A percentile compares a stretch with the other conserved stretches of the same genome.
Evolutionary conservation across 345 rosid species (phyloP).

Genomic region (Populus ilicifolia): DNA sequence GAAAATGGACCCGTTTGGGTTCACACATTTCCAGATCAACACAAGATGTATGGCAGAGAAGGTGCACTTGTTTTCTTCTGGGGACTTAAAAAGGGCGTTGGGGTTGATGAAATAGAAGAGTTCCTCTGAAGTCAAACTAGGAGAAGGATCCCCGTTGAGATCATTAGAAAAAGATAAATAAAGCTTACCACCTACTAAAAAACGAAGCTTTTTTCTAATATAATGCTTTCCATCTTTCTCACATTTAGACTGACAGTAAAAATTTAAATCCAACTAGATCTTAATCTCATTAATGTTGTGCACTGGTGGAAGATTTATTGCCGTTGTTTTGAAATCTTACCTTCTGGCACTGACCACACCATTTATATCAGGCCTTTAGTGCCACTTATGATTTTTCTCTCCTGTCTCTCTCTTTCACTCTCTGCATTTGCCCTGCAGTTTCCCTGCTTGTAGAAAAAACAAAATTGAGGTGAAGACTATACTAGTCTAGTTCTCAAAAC

Average conservation of each 20-base stretch:
- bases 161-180: neutral
- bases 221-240: neutral
- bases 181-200: neutral
- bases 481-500: neutral
- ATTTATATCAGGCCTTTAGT: constrained; percentile 23
- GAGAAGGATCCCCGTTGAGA: neutral
- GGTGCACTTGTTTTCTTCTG: neutral
- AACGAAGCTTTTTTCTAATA: neutral
- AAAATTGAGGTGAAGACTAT: constrained; percentile 3
- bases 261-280: neutral
- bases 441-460: neutral
- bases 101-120: constrained; percentile 12
- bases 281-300: constrained; percentile 15
- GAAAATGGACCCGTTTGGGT: neutral
- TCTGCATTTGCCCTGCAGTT: neutral
- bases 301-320: constrained; percentile 20
- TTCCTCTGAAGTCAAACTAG: constrained; percentile 32
- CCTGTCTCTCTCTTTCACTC: neutral
- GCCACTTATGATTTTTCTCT: constrained; percentile 23
- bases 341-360: constrained; percentile 10
- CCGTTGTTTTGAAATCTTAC: constrained; percentile 12
- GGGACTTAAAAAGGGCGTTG: constrained; percentile 21
- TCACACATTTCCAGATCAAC: neutral
- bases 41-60: neutral
- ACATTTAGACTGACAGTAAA: neutral